These are phyloP conservation scores for Clitopilus passeckerianus DNA, from an alignment of 768 basidiomycete species.

Conservation along the genomic window DNA sequence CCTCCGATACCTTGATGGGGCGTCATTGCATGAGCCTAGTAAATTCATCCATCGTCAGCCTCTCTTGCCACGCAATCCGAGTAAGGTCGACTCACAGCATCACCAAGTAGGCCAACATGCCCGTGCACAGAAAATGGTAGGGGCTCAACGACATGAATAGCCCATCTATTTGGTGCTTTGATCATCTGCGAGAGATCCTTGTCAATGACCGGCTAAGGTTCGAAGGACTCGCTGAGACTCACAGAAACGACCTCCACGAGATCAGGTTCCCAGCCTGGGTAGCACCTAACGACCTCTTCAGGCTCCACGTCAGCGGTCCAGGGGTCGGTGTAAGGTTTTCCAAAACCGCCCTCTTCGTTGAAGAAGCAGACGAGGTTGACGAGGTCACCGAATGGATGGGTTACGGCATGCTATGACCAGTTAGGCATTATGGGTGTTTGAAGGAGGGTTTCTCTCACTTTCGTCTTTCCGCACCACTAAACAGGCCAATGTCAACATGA, in stretches of 20 bases:
- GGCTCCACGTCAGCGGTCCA: slow-evolving; percentile 12
- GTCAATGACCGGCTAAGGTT: neutral
- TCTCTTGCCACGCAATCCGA: neutral
- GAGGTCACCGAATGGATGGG: slow-evolving; percentile 16
- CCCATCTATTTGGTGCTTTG: slow-evolving; percentile 28
- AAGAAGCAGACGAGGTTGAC: slow-evolving; percentile 16
- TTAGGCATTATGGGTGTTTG: too few species aligned
- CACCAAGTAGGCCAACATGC: slow-evolving; percentile 1
- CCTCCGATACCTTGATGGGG: slow-evolving; percentile 20
- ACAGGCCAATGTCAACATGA: too few species aligned
- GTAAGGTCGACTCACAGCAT: neutral
- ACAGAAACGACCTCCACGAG: slow-evolving; percentile 12
- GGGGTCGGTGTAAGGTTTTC: slow-evolving; percentile 11
- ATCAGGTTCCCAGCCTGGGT: slow-evolving; percentile 17
- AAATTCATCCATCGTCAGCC: neutral
- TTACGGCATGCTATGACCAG: slow-evolving; percentile 14
- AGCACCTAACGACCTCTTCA: slow-evolving; percentile 10
- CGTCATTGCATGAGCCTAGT: slow-evolving; percentile 18
- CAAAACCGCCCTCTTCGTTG: slow-evolving; percentile 13
- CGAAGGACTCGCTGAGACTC: neutral
- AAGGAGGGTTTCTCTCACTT: neutral
- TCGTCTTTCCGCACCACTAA: neutral
- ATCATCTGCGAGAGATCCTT: slow-evolving; percentile 12
- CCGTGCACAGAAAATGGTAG: slow-evolving; percentile 20
- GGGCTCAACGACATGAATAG: slow-evolving; percentile 28